Evolutionary conservation across 192 early-diverging fungal genomes (phyloP).

Genomic region (Kappamyces sp.): DNA sequence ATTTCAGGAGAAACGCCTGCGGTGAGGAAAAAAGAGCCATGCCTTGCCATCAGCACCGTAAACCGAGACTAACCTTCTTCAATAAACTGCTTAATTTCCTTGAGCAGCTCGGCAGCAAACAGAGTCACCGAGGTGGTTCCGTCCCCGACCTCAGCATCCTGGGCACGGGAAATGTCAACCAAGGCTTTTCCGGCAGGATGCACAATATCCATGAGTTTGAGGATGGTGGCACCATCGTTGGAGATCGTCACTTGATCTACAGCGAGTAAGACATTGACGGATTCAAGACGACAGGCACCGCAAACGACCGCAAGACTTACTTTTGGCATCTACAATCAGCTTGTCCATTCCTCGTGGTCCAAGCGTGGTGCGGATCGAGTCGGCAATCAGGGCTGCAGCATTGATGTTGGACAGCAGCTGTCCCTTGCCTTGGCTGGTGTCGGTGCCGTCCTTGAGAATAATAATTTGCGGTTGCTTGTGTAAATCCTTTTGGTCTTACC

Average conservation of each 20-base stretch:
- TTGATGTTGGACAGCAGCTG: slow-evolving; percentile 98
- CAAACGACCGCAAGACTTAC: slow-evolving; percentile 31
- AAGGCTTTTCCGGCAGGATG: slow-evolving; percentile 98
- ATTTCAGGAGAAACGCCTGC: slow-evolving; percentile 70
- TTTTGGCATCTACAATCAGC: slow-evolving; percentile 90
- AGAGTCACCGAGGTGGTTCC: slow-evolving; percentile 97
- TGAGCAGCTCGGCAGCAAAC: slow-evolving; percentile 93
- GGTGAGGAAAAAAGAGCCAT: background rate
- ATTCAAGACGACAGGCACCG: background rate
- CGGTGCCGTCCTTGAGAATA: slow-evolving; percentile 97
- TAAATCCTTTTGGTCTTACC: background rate
- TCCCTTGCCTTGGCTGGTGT: slow-evolving; percentile 94
- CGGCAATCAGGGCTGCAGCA: slow-evolving; percentile 89
- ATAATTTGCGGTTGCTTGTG: slow-evolving; percentile 94
- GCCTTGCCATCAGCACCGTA: too few species aligned
- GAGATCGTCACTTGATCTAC: slow-evolving; percentile 88
- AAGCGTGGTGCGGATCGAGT: slow-evolving; percentile 91
- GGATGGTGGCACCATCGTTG: slow-evolving; percentile 98
- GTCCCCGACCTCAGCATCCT: slow-evolving; percentile 99
- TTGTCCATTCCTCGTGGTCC: slow-evolving; percentile 99
- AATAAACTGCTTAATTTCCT: slow-evolving; percentile 86
- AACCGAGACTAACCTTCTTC: slow-evolving; percentile 73
- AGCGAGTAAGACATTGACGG: background rate
- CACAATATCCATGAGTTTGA: slow-evolving; percentile 95
- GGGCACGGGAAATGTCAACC: slow-evolving; percentile 95